Base-by-base conservation (phyloP, 2,329 filamentous ascomycete genomes). In the Exophiala sp. region DNA sequence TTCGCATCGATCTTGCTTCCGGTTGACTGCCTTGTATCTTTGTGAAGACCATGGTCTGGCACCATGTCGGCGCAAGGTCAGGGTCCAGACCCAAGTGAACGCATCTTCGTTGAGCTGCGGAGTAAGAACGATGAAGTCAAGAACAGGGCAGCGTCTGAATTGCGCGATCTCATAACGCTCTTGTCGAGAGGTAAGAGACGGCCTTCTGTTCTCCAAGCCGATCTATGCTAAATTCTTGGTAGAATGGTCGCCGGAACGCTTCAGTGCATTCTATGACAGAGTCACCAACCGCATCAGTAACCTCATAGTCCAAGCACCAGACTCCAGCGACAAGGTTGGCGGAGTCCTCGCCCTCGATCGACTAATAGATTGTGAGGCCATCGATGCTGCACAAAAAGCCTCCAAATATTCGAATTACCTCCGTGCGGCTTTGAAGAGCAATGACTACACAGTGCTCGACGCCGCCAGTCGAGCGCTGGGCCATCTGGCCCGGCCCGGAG, bases 281-380 rank as follows among this genome's bases (percentile, higher is more conserved):
- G 80, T 88, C 59, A 86, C 83, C 66, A 74, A 77, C 62, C 81
- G 82, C 54, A 86, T 89, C 64, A 83, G 83, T 51, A 76, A 80
- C 61, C 79, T 97, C 61, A 90, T 95, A 58, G 85, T 90, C 44
- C 89, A 92, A 69, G 89, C 91, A 60, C 87, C 83, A 73, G 91
- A 96, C 69, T 87, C 89, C 4, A 85, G 86, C 64, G 94, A 99
- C 69, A 87, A 91, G 54, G 84, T 96, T 52, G 94, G 91, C 58
- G 95, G 94, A 48, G 87, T 99, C 58, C 87, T 94, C 65, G 92
- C 92, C 55, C 83, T 99, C 57, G 92, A 96, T 70, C 87, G 87
- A 53, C 83, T 99, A 50, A 92, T 97, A 71, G 91, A 96, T 70
- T 96, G 97, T 69, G 92, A 96, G 65, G 92, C 91, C 55, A 89